Percentiles rank a stretch among this genome's conserved stretches.
Evolutionary conservation across 805 yeast species (phyloP).

Genomic region (Yamadazyma scolyti): DNA sequence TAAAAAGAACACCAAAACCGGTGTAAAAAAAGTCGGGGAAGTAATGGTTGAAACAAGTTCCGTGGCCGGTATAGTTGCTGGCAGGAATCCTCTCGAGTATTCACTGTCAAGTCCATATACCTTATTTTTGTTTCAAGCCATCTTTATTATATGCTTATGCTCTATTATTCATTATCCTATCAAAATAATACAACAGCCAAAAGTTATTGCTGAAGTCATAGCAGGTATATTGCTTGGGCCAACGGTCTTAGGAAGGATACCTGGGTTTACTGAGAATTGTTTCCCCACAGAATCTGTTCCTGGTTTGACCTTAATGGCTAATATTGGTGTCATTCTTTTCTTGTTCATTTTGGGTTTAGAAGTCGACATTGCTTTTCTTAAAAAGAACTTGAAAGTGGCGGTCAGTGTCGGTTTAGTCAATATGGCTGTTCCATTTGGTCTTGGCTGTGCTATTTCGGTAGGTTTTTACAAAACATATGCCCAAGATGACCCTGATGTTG

Average conservation of each 20-base stretch:
- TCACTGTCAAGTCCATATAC: conserved; percentile 59
- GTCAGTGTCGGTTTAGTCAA: conserved; percentile 65
- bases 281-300: conserved; percentile 65
- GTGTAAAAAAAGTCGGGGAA: no score
- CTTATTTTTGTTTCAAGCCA: conserved; percentile 65
- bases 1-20: no score
- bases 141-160: conserved; percentile 57
- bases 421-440: conserved; percentile 76
- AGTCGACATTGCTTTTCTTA: conserved; percentile 66
- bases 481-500: conserved; percentile 21
- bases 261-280: conserved; percentile 59
- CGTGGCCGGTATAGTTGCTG: conserved; percentile 69
- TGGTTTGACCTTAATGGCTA: conserved; percentile 64
- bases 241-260: conserved; percentile 67
- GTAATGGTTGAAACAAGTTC: conserved; percentile 24
- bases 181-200: conserved; percentile 63
- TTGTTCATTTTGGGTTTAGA: conserved; percentile 77
- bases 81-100: conserved; percentile 65
- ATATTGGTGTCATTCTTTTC: conserved; percentile 69
- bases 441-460: conserved; percentile 68
- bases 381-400: conserved; percentile 58
- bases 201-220: conserved; percentile 78
- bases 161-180: conserved; percentile 61
- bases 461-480: conserved; percentile 62
- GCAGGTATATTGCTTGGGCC: conserved; percentile 77